phyloP scores from a whole-genome alignment of 2,329 filamentous ascomycete genomes.

The Botryotinia narcissicola region DNA sequence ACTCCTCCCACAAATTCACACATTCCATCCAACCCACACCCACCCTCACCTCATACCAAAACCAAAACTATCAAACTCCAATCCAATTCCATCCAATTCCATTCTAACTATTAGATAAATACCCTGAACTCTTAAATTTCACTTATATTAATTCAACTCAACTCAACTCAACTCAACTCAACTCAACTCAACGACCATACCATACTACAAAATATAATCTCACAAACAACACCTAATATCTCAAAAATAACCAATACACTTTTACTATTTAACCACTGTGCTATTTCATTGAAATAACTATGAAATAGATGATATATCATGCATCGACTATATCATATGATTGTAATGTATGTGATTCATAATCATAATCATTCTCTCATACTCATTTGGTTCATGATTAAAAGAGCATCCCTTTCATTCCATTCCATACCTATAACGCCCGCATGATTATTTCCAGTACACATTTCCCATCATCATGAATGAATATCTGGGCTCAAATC shows the following conservation, averaged over 20 bases:
- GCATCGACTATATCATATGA: neutral
- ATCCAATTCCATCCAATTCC: too few species aligned
- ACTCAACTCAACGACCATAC: neutral
- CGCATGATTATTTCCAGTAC: neutral
- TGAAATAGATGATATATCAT: neutral
- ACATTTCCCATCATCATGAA: slow-evolving; percentile 7
- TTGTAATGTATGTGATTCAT: neutral
- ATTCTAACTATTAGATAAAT: too few species aligned
- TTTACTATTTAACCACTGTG: neutral
- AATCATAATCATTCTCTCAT: neutral
- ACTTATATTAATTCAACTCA: too few species aligned
- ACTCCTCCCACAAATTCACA: too few species aligned
- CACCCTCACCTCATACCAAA: too few species aligned
- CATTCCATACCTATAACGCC: neutral
- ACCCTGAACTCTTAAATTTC: too few species aligned
- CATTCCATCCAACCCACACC: too few species aligned
- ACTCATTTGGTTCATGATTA: neutral
- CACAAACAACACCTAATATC: too few species aligned
- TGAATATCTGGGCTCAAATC: slow-evolving; percentile 6
- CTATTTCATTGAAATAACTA: too few species aligned
- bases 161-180: too few species aligned
- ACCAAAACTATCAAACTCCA: too few species aligned
- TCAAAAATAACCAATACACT: neutral
- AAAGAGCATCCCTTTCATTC: neutral
- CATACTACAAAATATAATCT: neutral